A percentile compares a stretch with the other conserved stretches of the same genome.
These are phyloP conservation scores for Ceratocystis papillata DNA, from an alignment of 2,329 filamentous ascomycete species.

Conservation along the genomic window DNA sequence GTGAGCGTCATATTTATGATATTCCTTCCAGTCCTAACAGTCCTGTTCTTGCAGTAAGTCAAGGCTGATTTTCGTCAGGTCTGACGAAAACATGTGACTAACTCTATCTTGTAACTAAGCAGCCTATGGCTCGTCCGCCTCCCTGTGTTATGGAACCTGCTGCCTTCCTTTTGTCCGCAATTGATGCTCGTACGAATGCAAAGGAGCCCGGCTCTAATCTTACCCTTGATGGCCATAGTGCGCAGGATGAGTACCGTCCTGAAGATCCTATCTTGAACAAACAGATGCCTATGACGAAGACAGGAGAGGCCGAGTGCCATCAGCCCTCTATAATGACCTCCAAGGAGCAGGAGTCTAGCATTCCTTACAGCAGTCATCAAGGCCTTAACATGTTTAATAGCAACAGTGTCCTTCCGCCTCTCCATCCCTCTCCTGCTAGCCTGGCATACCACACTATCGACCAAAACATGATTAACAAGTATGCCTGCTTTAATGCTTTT, in stretches of 20 bases:
- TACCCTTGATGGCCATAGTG: not conserved
- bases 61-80: not conserved
- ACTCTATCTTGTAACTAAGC: not conserved
- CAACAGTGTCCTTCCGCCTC: constrained; percentile 5
- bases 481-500: not conserved
- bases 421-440: not conserved
- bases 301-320: not conserved
- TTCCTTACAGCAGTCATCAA: not conserved
- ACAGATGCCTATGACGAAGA: not conserved
- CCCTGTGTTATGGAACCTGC: not conserved
- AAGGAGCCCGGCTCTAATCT: not conserved
- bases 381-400: not conserved
- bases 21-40: constrained; percentile 36
- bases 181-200: not conserved
- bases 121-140: not conserved
- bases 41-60: constrained; percentile 15
- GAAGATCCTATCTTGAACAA: not conserved
- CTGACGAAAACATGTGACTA: not conserved
- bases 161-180: not conserved
- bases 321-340: constrained; percentile 1
- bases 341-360: not conserved
- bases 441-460: constrained; percentile 1
- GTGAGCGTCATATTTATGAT: constrained; percentile 48
- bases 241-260: not conserved
- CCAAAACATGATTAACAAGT: constrained; percentile 20